Evolutionary conservation across 2,329 filamentous ascomycete genomes (phyloP), one percentile per base, ranked within the genome.

Genomic region (Verticillium zaregamsianum): DNA sequence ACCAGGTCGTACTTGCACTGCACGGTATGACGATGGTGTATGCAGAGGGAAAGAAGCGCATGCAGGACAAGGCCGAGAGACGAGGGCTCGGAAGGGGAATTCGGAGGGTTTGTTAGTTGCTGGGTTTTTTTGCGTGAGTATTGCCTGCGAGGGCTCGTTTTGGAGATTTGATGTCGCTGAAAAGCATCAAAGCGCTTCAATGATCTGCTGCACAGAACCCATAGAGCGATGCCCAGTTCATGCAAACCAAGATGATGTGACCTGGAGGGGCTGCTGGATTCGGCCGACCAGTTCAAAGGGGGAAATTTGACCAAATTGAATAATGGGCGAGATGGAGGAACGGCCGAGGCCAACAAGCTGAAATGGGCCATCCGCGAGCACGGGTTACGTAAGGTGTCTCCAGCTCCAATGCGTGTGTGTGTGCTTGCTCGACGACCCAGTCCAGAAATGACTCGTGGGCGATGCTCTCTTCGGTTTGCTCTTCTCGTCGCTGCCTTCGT

Each of bases 141-240:
- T 49, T 49, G 20, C 20, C 45, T 49, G 20, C 11, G 45, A 23
- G 45, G 7, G 20, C 45, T 49, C 45, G 45, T 49, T 49, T 49
- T 49, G 45, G 45, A 49, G 45, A 49, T 49, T 49, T 49, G 45
- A 49, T 49, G 45, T 23, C 12, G 45, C 4, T n/a, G 45, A 25
- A 49, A 49, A 40, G 39, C 40, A 58, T 58, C 57, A 58, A 58
- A 58, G 57, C 57, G 57, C 45, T 49, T 58, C 57, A 58, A 58
- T 58, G 57, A 58, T 58, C 57, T 58, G 57, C 57, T 58, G 57
- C 57, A 58, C 57, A 45, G 49, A 49, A 20, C 23, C 45, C 20
- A 49, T 49, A 49, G 45, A 49, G 45, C 45, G 45, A n/a, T 49
- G 45, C 45, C 45, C 45, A 49, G 45, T 49, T 49, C 45, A 49